phyloP scores from a whole-genome alignment of 331 rosid genomes.

The Spiraea crenata region DNA sequence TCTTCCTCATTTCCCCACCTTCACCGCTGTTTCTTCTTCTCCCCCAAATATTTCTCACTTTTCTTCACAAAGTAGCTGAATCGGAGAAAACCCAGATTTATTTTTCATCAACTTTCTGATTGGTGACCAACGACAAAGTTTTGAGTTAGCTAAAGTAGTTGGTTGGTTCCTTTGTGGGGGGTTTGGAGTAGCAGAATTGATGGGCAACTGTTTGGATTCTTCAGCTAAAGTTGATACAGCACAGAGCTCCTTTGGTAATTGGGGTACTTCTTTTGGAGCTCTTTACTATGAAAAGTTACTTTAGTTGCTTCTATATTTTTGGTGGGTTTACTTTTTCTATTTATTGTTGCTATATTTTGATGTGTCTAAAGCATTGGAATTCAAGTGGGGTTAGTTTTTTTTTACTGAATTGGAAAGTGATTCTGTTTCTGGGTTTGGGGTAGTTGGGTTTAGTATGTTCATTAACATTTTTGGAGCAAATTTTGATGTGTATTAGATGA shows the following conservation, averaged over 20 bases:
- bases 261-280: slow-evolving; percentile 26
- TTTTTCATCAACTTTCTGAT: neutral
- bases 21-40: neutral
- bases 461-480: neutral
- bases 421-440: slow-evolving; percentile 1
- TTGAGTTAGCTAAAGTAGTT: neutral
- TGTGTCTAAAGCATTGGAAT: neutral
- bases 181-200: neutral
- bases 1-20: slow-evolving; percentile 3
- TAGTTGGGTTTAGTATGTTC: slow-evolving; percentile 3
- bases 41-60: neutral
- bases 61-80: neutral
- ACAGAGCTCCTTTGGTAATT: slow-evolving; percentile 34
- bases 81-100: neutral
- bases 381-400: neutral
- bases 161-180: neutral
- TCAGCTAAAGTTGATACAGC: slow-evolving; percentile 53
- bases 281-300: neutral
- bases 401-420: neutral
- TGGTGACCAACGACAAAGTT: neutral
- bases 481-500: neutral
- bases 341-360: neutral
- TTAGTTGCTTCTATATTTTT: neutral
- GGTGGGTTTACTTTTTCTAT: neutral
- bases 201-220: slow-evolving; percentile 62